Base-by-base conservation (phyloP, 169 alveolate genomes). In the Plasmodium berghei region DNA sequence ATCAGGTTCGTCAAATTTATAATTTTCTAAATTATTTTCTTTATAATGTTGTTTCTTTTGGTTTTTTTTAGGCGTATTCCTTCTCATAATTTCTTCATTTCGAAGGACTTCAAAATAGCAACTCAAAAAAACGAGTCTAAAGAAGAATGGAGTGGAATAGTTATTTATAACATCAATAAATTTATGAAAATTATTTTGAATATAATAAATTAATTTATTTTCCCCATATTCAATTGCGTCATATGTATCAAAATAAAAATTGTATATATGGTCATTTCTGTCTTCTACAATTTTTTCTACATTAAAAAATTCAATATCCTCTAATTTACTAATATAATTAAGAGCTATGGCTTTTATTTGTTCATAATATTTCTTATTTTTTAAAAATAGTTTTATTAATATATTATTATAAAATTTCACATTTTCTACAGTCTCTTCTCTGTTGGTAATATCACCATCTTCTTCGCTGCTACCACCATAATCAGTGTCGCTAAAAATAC, bases 211-310 rank as follows among this genome's bases (percentile, higher is more conserved):
- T 28, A 80, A 80, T 67, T 67, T 67, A 61, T 80, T 80, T 42
- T 80, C 83, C 9, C 90, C 90, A 80, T 80, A 61, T 61, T 67
- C 85, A 67, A 80, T 80, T 26, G 72, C 83, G 46, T 80, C 90
- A 71, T 80, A 69, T 48, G 72, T 42, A 48, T 80, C 90, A 80
- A 80, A 80, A 66, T 67, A 67, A 55, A 80, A 67, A 67, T 66
- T 80, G 49, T 80, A 54, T 80, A 80, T 80, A 48, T 80, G 74
- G 9, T 80, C 90, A 58, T 55, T 64, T 46, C 14, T 55, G 20
- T 48, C 83, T 40, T 80, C 34, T 6, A 67, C 56, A 66, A 26
- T 34, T 8, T 55, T 67, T 80, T 80, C 61, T n/a, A 66, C 71
- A 49, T 67, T 45, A n/a, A 46, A 66, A 54, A 80, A 67, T 67